Evolutionary conservation across 2,329 filamentous ascomycete genomes (phyloP).

Genomic region (Colletotrichum limetticola): DNA sequence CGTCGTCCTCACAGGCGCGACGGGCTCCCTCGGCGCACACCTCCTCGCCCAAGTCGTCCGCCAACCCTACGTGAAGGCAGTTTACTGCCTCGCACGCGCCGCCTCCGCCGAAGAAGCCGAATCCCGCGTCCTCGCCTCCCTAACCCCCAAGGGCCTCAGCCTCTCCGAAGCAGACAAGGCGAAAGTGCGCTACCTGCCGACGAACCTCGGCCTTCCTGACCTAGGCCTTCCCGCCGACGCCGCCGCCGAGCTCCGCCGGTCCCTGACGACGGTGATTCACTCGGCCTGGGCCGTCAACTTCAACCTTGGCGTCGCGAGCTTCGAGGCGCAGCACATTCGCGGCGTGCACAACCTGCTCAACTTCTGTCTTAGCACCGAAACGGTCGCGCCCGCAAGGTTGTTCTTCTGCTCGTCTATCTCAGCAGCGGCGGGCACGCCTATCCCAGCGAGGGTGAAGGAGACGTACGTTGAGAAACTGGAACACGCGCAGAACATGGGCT

Average conservation of each 20-base stretch:
- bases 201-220: slow-evolving; percentile 51
- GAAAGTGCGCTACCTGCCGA: slow-evolving; percentile 50
- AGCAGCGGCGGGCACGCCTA: slow-evolving; percentile 50
- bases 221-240: slow-evolving; percentile 49
- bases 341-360: slow-evolving; percentile 57
- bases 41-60: slow-evolving; percentile 67
- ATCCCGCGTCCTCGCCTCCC: slow-evolving; percentile 42
- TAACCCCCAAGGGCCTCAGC: slow-evolving; percentile 47
- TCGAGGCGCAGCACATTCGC: slow-evolving; percentile 57
- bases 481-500: slow-evolving; percentile 61
- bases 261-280: slow-evolving; percentile 58
- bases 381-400: slow-evolving; percentile 48
- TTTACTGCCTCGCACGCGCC: slow-evolving; percentile 62
- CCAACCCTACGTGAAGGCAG: slow-evolving; percentile 63
- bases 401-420: slow-evolving; percentile 59
- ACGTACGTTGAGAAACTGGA: slow-evolving; percentile 44
- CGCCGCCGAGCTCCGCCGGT: slow-evolving; percentile 40
- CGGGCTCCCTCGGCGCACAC: slow-evolving; percentile 70
- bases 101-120: slow-evolving; percentile 45
- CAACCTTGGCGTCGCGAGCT: slow-evolving; percentile 58
- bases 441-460: slow-evolving; percentile 49
- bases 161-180: slow-evolving; percentile 46
- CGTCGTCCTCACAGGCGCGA: slow-evolving; percentile 67
- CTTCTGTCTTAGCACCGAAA: slow-evolving; percentile 48
- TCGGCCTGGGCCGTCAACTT: slow-evolving; percentile 67